Evolutionary conservation across 106 monocot species (phyloP).

Genomic region (Iris macrosiphon): DNA sequence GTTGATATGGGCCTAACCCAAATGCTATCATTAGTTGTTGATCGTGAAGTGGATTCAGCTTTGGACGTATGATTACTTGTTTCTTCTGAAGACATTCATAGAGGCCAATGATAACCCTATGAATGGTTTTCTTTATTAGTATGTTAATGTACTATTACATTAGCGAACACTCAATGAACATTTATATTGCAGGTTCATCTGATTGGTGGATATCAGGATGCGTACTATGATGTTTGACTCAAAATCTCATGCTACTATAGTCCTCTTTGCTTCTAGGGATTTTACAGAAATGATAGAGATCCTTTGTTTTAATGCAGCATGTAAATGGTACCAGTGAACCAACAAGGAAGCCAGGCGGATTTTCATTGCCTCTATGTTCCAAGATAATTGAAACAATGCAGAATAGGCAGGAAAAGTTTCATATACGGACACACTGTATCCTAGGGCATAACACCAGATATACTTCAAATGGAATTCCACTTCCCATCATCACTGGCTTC

Average conservation of each 20-base stretch:
- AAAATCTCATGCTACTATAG: background rate
- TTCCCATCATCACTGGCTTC: conserved; percentile 67
- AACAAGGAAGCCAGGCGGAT: conserved; percentile 17
- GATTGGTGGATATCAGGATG: conserved; percentile 75
- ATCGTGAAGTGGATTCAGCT: conserved; percentile 22
- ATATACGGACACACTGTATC: conserved; percentile 55
- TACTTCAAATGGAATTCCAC: conserved; percentile 45
- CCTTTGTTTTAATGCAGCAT: conserved; percentile 11
- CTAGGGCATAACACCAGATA: conserved; percentile 71
- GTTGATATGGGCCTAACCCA: conserved; percentile 59
- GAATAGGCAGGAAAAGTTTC: conserved; percentile 49
- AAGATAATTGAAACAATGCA: conserved; percentile 61
- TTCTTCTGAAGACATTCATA: background rate
- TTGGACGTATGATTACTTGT: conserved; percentile 57
- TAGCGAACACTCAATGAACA: background rate
- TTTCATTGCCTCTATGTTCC: conserved; percentile 67
- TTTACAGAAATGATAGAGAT: background rate
- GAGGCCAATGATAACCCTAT: background rate
- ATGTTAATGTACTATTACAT: background rate
- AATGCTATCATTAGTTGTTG: conserved; percentile 52
- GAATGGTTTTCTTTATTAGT: too few species aligned
- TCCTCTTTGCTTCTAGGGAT: background rate
- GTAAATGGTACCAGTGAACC: conserved; percentile 8
- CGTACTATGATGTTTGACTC: conserved; percentile 31
- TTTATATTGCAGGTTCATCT: conserved; percentile 62